A percentile compares a stretch with the other conserved stretches of the same genome.
Evolutionary conservation across 345 rosid species (phyloP).

Genomic region (Salix dunnii): DNA sequence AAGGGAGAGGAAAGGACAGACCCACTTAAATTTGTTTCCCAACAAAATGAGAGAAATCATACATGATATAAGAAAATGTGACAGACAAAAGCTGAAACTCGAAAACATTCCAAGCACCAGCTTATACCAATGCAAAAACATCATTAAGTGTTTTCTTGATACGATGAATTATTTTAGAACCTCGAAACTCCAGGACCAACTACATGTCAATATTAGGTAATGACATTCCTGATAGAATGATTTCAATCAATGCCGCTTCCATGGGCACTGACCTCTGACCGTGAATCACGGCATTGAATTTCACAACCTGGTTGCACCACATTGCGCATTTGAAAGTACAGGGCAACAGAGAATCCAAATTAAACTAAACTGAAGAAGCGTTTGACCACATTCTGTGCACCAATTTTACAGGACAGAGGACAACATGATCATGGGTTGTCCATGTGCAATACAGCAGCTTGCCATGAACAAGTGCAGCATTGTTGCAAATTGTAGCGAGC

Average conservation of each 20-base stretch:
- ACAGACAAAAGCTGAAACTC: slow-evolving; percentile 39
- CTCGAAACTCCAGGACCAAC: slow-evolving; percentile 13
- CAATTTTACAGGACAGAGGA: slow-evolving; percentile 44
- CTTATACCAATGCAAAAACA: not conserved
- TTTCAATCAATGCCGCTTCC: slow-evolving; percentile 40
- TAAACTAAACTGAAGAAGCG: slow-evolving; percentile 30
- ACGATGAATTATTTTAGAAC: not conserved
- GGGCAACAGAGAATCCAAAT: slow-evolving; percentile 34
- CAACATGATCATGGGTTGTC: slow-evolving; percentile 37
- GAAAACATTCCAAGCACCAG: slow-evolving; percentile 29
- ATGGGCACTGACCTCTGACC: slow-evolving; percentile 40
- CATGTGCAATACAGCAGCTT: slow-evolving; percentile 44
- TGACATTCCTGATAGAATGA: slow-evolving; percentile 29
- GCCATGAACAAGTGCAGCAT: slow-evolving; percentile 22
- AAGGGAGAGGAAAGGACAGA: slow-evolving; percentile 9
- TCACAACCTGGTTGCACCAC: slow-evolving; percentile 29
- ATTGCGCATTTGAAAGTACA: slow-evolving; percentile 25
- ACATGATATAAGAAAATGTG: slow-evolving; percentile 15
- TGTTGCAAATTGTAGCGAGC: slow-evolving; percentile 15
- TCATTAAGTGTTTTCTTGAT: not conserved
- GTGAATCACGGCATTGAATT: slow-evolving; percentile 54
- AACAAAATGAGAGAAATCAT: slow-evolving; percentile 14
- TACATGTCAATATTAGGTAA: slow-evolving; percentile 24
- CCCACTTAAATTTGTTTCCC: slow-evolving; percentile 40
- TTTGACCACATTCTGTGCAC: slow-evolving; percentile 36